Evolutionary conservation across 2,329 filamentous ascomycete species (phyloP).

Genomic region (Dothistroma septosporum): DNA sequence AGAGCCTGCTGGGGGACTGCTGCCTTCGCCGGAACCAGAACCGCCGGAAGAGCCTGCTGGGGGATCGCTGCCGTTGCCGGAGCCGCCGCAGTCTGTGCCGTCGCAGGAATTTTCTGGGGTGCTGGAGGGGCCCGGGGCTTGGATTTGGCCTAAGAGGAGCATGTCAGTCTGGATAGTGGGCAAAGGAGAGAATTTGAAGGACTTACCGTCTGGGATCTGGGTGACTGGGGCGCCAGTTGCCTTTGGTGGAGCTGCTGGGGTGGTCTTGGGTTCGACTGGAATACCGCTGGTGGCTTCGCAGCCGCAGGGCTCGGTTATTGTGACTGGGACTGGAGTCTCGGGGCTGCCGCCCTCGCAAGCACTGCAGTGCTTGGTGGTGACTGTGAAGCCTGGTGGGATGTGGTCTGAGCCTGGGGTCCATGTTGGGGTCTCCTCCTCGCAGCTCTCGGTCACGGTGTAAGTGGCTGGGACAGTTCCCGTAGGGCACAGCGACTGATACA

Average conservation of each 20-base stretch:
- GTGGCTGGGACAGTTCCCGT: slow-evolving; percentile 32
- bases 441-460: slow-evolving; percentile 38
- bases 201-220: slow-evolving; percentile 23
- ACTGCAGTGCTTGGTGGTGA: slow-evolving; percentile 33
- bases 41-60: not conserved
- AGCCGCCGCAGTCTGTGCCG: slow-evolving; percentile 10
- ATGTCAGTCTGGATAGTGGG: not conserved
- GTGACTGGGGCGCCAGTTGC: slow-evolving; percentile 19
- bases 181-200: slow-evolving; percentile 3
- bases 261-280: slow-evolving; percentile 15
- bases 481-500: slow-evolving; percentile 34
- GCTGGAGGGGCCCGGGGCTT: slow-evolving; percentile 10
- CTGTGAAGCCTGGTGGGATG: slow-evolving; percentile 35
- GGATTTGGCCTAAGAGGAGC: slow-evolving; percentile 14
- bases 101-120: slow-evolving; percentile 1
- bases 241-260: slow-evolving; percentile 12
- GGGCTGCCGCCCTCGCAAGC: slow-evolving; percentile 23
- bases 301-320: slow-evolving; percentile 36
- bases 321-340: slow-evolving; percentile 30
- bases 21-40: not conserved
- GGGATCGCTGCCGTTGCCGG: slow-evolving; percentile 6
- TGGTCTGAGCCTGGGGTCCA: slow-evolving; percentile 33
- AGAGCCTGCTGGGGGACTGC: slow-evolving; percentile 1
- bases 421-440: slow-evolving; percentile 33
- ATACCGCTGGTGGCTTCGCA: slow-evolving; percentile 31